phyloP scores from a whole-genome alignment of 2,329 filamentous ascomycete species.

The Nemania abortiva region DNA sequence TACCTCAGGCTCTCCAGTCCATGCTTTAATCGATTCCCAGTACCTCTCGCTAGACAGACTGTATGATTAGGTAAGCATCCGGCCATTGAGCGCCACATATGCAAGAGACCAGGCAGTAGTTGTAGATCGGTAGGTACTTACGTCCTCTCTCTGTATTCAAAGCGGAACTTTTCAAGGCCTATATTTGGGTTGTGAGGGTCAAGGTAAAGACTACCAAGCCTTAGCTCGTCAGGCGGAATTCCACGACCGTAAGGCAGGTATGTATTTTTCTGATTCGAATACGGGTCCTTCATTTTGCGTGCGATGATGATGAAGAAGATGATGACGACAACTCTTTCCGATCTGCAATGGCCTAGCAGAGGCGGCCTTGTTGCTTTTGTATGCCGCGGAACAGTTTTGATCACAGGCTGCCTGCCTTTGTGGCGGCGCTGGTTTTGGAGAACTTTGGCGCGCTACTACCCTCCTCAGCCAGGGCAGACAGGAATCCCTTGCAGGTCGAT shows the following conservation, averaged over 20 bases:
- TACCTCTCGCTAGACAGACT: slow-evolving; percentile 29
- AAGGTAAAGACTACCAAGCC: slow-evolving; percentile 33
- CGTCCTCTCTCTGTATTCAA: slow-evolving; percentile 32
- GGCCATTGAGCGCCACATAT: not conserved
- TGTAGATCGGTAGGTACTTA: not conserved
- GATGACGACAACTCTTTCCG: slow-evolving; percentile 1
- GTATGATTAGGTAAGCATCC: slow-evolving; percentile 5
- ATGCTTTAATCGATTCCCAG: slow-evolving; percentile 30
- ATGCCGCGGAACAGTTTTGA: slow-evolving; percentile 7
- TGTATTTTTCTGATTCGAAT: slow-evolving; percentile 33
- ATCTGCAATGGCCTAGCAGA: not conserved
- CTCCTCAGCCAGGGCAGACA: not conserved
- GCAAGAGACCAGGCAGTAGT: not conserved
- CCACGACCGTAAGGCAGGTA: slow-evolving; percentile 33
- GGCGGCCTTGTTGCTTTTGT: slow-evolving; percentile 22
- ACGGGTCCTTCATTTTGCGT: slow-evolving; percentile 29
- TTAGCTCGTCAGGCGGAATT: slow-evolving; percentile 33
- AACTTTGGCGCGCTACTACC: slow-evolving; percentile 1
- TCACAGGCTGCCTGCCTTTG: not conserved
- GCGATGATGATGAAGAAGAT: not conserved
- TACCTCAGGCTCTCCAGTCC: slow-evolving; percentile 31
- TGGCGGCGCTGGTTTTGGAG: slow-evolving; percentile 22
- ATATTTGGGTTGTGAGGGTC: slow-evolving; percentile 33
- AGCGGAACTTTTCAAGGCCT: slow-evolving; percentile 33
- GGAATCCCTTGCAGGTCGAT: not conserved